Percentiles rank a stretch among this genome's conserved stretches.
Conservation (phyloP, 768 basidiomycete species). For the Russula vinacea region DNA sequence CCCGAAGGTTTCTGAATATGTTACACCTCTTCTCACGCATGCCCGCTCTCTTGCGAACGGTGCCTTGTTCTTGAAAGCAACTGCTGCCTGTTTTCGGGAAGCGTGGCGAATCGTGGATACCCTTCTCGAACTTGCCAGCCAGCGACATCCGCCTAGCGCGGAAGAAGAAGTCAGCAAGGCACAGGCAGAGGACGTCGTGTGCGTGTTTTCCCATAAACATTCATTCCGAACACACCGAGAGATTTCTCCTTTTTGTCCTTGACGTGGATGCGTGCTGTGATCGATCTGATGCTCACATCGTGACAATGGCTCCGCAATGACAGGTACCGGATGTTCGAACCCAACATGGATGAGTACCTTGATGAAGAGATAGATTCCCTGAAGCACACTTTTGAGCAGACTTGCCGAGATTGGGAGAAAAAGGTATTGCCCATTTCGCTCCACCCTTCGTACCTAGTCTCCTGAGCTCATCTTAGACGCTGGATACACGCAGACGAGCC, state of each 20-base stretch:
- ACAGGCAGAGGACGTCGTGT: conserved; percentile 83
- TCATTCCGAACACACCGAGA: conserved; percentile 1
- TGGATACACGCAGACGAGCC: conserved; percentile 36
- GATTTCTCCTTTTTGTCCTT: conserved; percentile 3
- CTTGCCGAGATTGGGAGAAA: conserved; percentile 80
- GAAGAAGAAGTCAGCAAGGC: conserved; percentile 46
- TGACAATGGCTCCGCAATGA: conserved; percentile 11
- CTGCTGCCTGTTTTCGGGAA: conserved; percentile 87
- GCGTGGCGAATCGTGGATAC: conserved; percentile 82
- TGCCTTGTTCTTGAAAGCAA: conserved; percentile 68
- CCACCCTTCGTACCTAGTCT: conserved; percentile 48
- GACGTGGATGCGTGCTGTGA: conserved; percentile 14
- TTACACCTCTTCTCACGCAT: conserved; percentile 67
- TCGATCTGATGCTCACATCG: conserved; percentile 7
- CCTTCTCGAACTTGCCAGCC: conserved; percentile 54
- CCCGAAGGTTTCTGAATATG: conserved; percentile 81
- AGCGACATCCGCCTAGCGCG: conserved; percentile 22
- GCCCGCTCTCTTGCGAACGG: conserved; percentile 72
- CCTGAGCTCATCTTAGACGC: conserved; percentile 54
- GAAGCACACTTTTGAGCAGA: conserved; percentile 66
- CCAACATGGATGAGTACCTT: conserved; percentile 96
- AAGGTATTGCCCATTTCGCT: conserved; percentile 50
- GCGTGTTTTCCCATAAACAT: conserved; percentile 34
- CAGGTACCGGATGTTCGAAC: conserved; percentile 93
- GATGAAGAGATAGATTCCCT: conserved; percentile 87